phyloP scores from a whole-genome alignment of 2,329 filamentous ascomycete species.

The Knoxdaviesia capensis region DNA sequence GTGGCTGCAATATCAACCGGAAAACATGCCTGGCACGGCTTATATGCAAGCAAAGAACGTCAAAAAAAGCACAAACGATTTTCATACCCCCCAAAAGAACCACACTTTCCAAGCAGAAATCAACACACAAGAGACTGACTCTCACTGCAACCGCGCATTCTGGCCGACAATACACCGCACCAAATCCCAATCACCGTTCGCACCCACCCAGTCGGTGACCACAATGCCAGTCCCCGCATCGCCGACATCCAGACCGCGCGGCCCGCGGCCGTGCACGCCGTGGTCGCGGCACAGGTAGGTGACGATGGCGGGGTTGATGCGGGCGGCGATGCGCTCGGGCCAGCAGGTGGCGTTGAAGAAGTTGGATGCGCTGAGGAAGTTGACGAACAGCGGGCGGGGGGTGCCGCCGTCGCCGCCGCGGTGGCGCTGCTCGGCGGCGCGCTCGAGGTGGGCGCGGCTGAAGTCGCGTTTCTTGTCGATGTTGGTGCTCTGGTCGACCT shows the following conservation, averaged over 20 bases:
- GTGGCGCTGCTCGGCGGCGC: slow-evolving; percentile 33
- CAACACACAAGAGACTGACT: too few species aligned
- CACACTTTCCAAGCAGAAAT: too few species aligned
- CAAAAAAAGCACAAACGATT: too few species aligned
- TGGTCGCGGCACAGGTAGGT: slow-evolving; percentile 41
- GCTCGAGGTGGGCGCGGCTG: slow-evolving; percentile 55
- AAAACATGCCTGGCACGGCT: too few species aligned
- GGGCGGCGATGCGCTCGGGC: slow-evolving; percentile 79
- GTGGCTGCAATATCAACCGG: too few species aligned
- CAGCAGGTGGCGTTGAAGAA: slow-evolving; percentile 87
- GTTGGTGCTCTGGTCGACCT: slow-evolving; percentile 52
- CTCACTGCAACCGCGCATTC: slow-evolving; percentile 44
- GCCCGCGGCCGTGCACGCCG: slow-evolving; percentile 28
- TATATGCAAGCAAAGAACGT: too few species aligned
- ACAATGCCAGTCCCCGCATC: slow-evolving; percentile 72
- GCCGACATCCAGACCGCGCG: slow-evolving; percentile 30
- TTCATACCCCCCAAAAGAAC: too few species aligned
- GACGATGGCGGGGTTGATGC: slow-evolving; percentile 60
- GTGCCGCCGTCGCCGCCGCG: slow-evolving; percentile 7
- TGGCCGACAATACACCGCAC: slow-evolving; percentile 74
- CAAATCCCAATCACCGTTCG: slow-evolving; percentile 76
- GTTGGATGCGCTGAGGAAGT: slow-evolving; percentile 80
- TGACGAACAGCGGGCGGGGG: slow-evolving; percentile 37
- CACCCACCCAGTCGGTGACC: slow-evolving; percentile 84
- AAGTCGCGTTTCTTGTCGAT: slow-evolving; percentile 66